phyloP scores from a whole-genome alignment of 257 asterid species.

The Thymus mandschuricus region DNA sequence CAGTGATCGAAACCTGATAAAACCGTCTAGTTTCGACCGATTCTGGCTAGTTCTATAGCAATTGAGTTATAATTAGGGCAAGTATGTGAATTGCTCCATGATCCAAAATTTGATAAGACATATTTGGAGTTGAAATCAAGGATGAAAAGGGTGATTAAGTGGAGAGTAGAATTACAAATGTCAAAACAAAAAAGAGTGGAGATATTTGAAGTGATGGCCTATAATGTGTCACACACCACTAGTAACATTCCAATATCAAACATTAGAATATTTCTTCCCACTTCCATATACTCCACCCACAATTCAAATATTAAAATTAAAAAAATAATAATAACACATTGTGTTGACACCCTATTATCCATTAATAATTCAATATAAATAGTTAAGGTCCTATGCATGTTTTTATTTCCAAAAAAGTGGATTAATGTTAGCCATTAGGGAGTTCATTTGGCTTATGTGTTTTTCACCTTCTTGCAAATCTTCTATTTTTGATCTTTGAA shows the following conservation, averaged over 20 bases:
- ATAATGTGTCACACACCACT: conserved; percentile 37
- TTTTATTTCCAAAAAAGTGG: conserved; percentile 17
- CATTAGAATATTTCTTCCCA: conserved; percentile 24
- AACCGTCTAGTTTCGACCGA: too few species aligned
- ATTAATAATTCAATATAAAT: neutral
- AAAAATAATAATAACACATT: neutral
- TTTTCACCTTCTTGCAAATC: neutral
- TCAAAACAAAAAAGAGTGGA: conserved; percentile 18
- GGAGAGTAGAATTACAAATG: conserved; percentile 14
- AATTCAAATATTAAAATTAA: neutral
- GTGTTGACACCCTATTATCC: neutral
- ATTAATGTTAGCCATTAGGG: conserved; percentile 8
- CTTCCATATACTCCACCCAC: conserved; percentile 29
- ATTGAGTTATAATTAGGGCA: too few species aligned
- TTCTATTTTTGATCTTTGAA: neutral
- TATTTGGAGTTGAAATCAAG: neutral
- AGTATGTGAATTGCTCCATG: neutral
- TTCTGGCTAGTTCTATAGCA: too few species aligned
- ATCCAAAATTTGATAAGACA: conserved; percentile 13
- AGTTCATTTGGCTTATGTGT: neutral
- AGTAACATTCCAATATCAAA: conserved; percentile 9
- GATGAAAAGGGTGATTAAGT: conserved; percentile 11
- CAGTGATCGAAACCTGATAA: too few species aligned
- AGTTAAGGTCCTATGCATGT: neutral
- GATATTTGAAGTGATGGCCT: conserved; percentile 35